phyloP scores from a whole-genome alignment of 1,139 yeast species.

The Sugiyamaella pinicola region DNA sequence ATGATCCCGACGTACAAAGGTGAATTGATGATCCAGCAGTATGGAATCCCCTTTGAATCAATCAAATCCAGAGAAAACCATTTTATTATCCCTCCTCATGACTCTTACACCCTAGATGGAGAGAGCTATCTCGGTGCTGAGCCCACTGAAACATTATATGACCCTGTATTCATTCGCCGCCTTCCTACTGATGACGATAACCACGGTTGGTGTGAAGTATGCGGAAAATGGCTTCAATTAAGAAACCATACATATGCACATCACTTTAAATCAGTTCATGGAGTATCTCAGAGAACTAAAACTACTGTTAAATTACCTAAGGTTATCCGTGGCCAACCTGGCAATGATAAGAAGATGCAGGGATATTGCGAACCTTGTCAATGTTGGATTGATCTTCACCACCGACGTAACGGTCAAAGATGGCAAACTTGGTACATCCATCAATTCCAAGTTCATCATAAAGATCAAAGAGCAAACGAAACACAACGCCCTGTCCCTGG shows the following conservation, averaged over 20 bases:
- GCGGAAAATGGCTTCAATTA: constrained; percentile 30
- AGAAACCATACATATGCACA: constrained; percentile 31
- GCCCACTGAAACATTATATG: constrained; percentile 28
- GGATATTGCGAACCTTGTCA: constrained; percentile 28
- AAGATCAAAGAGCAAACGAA: constrained; percentile 25
- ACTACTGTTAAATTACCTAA: constrained; percentile 25
- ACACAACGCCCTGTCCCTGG: constrained; percentile 23
- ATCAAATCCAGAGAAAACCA: constrained; percentile 22
- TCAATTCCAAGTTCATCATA: constrained; percentile 29
- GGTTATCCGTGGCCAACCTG: constrained; percentile 26
- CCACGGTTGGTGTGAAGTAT: constrained; percentile 32
- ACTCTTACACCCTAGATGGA: constrained; percentile 25
- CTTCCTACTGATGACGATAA: constrained; percentile 30
- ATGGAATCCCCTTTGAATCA: constrained; percentile 28
- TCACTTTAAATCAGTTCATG: constrained; percentile 30
- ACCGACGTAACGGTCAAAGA: constrained; percentile 26
- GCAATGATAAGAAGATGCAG: constrained; percentile 26
- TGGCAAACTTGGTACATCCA: constrained; percentile 33
- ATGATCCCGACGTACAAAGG: constrained; percentile 17
- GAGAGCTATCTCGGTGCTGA: constrained; percentile 30
- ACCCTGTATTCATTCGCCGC: constrained; percentile 29
- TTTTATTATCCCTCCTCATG: constrained; percentile 22
- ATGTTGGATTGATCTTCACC: constrained; percentile 29
- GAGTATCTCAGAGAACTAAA: constrained; percentile 30
- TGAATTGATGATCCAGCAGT: constrained; percentile 19